phyloP scores from a whole-genome alignment of 176 grass and related monocot genomes.

The Cenchrus fungigraminus region DNA sequence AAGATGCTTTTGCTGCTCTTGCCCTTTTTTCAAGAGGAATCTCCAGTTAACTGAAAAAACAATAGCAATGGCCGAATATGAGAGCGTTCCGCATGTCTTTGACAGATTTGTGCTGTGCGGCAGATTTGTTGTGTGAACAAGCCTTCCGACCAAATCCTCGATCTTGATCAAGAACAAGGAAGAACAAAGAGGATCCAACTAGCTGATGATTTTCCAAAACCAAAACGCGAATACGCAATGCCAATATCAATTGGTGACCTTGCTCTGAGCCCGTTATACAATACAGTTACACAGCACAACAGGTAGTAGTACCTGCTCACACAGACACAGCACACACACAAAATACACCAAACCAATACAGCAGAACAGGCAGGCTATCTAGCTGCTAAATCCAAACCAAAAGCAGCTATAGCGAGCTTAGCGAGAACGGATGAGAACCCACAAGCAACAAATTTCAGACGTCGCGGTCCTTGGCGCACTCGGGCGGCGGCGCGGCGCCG shows the following conservation, averaged over 20 bases:
- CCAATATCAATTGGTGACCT: not conserved
- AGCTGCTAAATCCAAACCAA: too few relatives aligned
- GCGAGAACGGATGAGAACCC: too few relatives aligned
- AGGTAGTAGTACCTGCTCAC: too few relatives aligned
- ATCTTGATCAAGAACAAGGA: not conserved
- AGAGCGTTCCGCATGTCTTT: too few relatives aligned
- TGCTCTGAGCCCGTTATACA: not conserved
- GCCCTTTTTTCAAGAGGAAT: not conserved
- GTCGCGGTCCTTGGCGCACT: constrained; percentile 67
- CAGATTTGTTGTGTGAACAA: too few relatives aligned
- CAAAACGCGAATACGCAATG: not conserved
- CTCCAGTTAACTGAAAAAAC: not conserved
- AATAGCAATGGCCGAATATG: not conserved
- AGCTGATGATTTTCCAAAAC: too few relatives aligned
- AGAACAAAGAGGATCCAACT: too few relatives aligned
- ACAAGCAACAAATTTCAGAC: constrained; percentile 32
- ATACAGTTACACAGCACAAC: not conserved
- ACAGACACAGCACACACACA: too few relatives aligned
- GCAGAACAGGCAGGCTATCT: too few relatives aligned
- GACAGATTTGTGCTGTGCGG: too few relatives aligned
- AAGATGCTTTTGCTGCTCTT: not conserved
- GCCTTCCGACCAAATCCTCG: not conserved
- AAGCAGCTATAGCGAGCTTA: too few relatives aligned
- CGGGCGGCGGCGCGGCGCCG: constrained; percentile 48
- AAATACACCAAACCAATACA: too few relatives aligned